Evolutionary conservation across 2,329 filamentous ascomycete genomes (phyloP), one percentile per base, ranked within the genome.

Genomic region (Biscogniauxia mediterranea): DNA sequence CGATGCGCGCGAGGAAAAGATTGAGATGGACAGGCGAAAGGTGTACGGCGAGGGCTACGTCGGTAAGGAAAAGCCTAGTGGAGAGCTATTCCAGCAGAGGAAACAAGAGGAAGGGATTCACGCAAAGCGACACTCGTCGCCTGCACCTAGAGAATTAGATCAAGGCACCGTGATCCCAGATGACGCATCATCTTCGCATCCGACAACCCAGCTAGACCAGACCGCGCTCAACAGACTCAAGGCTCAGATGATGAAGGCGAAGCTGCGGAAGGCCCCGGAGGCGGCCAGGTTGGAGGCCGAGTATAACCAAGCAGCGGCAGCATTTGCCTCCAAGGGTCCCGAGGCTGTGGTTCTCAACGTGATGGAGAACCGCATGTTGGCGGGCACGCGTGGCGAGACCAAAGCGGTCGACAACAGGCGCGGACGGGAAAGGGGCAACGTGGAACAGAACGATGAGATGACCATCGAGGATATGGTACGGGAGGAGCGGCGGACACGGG

Each of bases 371-470:
- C 89, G 93, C 6, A 89, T 96, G 83, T 82, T 99, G 2, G 92
- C 93, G 19, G 92, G 91, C 7, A 78, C 79, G 0, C 81, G 87
- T 5, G 82, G 78, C 20, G 95, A 98, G 76, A 90, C 94, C 59
- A 93, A 89, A 68, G 79, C 86, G 0, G 81, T 97, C 7, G 86
- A 89, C 25, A 96, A 87, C 61, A 95, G 90, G 71, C 87, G 93
- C 54, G 94, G 93, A 2, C 84, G 86, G 5, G 93, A 97, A 75
- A 87, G 93, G 58, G 95, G 94, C 1, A 83, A 88, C 7, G 90
- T 99, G 5, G 87, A 91, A 68, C 92, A 95, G 66, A 98, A 98
- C 72, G 91, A 96, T 57, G 93, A 98, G 69, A 98, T 99, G 93
- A 89, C 82, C 28, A 90, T 99, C 62, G 93, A 96, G 58, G 95